Evolutionary conservation across 78 protist genomes (phyloP), one percentile per base, ranked within the genome.

Genomic region (Dictyostelium intermedium): DNA sequence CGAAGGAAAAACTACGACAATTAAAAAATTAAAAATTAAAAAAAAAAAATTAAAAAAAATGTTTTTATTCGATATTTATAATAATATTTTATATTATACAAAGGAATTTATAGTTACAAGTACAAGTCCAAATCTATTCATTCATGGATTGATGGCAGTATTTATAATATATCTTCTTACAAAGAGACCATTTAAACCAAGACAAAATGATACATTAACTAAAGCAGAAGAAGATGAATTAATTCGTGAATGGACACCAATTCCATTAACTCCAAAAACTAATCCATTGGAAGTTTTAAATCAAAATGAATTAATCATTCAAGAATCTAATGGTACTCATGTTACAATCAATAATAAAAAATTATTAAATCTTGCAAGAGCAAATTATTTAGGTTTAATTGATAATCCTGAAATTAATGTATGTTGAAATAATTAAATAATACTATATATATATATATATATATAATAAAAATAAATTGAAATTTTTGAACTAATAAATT

Each of bases 311-410:
- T 32, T 27, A 8, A 41, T 83, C 32, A 76, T 69, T 43, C 82
- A 9, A 35, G n/a, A 45, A 5, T 14, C 87, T 3, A 34, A 82
- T 11, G 27, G 72, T 9, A 82, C 87, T 18, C 87, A 69, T 30
- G 86, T 74, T 30, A 37, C 87, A 34, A 63, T 9, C 18, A 61
- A 78, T 35, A 39, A 60, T 56, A 78, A 91, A 27, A 47, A 80
- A 23, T 60, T 86, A 5, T 25, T 94, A 27, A 79, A 87, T 86
- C 50, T 94, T 18, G 93, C 93, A 37, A 61, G 93, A 25, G 34
- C 87, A 76, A 94, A 94, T 76, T 94, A 85, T 47, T 70, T 94
- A 32, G 96, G 96, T 82, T 69, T 94, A 78, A 72, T 86, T 66
- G 76, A 77, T n/a, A 37, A 94, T 82, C 32, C 23, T 18, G 89